Base-by-base conservation (phyloP, 768 basidiomycete species). In the Termitomyces sp. region DNA sequence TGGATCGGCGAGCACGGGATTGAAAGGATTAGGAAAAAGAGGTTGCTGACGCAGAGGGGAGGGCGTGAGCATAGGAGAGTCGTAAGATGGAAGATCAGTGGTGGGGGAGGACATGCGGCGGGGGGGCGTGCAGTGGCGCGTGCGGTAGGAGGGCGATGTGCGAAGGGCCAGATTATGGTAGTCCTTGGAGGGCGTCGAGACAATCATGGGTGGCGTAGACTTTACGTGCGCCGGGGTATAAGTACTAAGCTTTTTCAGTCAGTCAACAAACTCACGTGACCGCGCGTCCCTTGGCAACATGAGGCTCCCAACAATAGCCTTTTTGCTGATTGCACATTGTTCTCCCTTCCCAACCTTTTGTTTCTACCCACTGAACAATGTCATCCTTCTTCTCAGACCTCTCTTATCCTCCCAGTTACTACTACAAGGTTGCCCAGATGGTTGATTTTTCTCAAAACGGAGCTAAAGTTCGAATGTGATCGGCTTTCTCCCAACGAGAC, bases 11-110 rank as follows among this genome's bases (percentile, higher is more conserved):
- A 63, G 59, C 51, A 69, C 61, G 55, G 57, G 61, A 59, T 58
- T 53, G 50, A 63, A 60, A 19, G 58, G 54, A 57, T 63, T 66
- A 5, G 74, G 68, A 63, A 77, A 79, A 52, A 77, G 71, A 16
- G 72, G 70, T 11, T 72, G 73, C 60, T 76, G 76, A 52, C 81
- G 75, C 58, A 84, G 76, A 11, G 85, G 85, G 5, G 87, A 88
- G 21, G 87, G 84, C 1, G 85, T 82, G 47, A 83, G 76, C 81
- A 86, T 82, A 44, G 84, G 81, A 32, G 82, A 79, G 63, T 81
- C 80, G 62, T 75, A 80, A 41, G 77, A 71, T 34, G 71, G 55
- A 32, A 62, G 49, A 37, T 59, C 58, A 14, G 63, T 42, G 37
- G 65, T 56, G n/a, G 70, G 67, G 42, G 67, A 66, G 47, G 67